Conservation (phyloP, 306 rosid genomes). For the Citrullus colocynthis region DNA sequence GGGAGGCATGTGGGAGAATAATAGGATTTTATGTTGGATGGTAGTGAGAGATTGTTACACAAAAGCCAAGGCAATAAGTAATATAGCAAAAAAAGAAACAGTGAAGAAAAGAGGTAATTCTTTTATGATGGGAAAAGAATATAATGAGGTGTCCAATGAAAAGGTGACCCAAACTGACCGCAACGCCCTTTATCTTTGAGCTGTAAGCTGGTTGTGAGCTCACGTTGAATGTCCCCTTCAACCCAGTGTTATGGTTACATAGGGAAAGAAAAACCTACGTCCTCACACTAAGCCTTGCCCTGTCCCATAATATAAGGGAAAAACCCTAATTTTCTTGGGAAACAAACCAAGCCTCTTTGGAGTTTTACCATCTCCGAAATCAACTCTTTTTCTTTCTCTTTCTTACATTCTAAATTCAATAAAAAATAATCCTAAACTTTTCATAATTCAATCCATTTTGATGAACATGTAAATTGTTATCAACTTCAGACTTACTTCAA, state of each 20-base stretch:
- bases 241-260: not conserved
- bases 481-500: too few relatives aligned
- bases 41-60: not conserved
- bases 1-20: not conserved
- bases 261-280: not conserved
- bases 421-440: too few relatives aligned
- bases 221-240: not conserved
- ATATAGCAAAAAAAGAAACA: not conserved
- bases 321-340: not conserved
- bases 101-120: not conserved
- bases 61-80: not conserved
- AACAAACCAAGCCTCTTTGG: not conserved
- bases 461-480: too few relatives aligned
- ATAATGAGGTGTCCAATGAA: not conserved
- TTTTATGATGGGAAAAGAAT: not conserved
- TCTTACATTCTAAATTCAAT: not conserved
- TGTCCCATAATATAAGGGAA: not conserved
- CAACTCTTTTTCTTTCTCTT: not conserved
- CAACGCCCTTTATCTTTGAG: not conserved
- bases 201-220: too few relatives aligned
- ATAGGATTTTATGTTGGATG: not conserved
- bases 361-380: not conserved
- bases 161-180: not conserved
- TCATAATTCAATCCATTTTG: too few relatives aligned
- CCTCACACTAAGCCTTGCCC: not conserved